phyloP scores from a whole-genome alignment of 2,329 filamentous ascomycete species.

The Purpureocillium takamizusanense region DNA sequence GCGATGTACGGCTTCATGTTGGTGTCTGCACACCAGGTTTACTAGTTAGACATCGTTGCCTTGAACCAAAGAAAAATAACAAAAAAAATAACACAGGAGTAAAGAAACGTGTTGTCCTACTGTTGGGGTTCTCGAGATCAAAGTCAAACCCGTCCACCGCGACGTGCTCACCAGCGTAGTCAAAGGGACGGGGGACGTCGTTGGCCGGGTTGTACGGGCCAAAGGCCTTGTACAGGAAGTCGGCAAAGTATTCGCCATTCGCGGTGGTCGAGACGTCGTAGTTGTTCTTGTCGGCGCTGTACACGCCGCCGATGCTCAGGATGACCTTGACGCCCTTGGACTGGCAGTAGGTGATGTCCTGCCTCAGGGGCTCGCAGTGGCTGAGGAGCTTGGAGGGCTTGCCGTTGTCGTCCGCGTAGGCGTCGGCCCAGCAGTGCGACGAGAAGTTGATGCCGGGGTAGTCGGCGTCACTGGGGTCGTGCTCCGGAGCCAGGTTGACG shows the following conservation, averaged over 20 bases:
- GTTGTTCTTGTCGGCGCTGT: constrained; percentile 15
- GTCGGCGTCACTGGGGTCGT: constrained; percentile 15
- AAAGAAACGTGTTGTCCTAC: too few relatives aligned
- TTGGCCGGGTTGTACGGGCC: constrained; percentile 23
- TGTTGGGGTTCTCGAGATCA: constrained; percentile 25
- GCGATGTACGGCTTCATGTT: constrained; percentile 26
- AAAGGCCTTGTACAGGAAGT: constrained; percentile 28
- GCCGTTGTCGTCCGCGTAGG: constrained; percentile 13
- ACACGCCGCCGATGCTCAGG: constrained; percentile 30
- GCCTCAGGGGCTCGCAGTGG: constrained; percentile 25
- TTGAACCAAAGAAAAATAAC: too few relatives aligned
- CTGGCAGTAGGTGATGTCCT: constrained; percentile 32
- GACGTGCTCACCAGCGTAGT: constrained; percentile 14
- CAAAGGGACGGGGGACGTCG: constrained; percentile 29
- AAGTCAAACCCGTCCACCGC: constrained; percentile 33
- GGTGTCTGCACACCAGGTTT: too few relatives aligned
- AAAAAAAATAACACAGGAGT: too few relatives aligned
- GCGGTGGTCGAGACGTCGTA: constrained; percentile 21
- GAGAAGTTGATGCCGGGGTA: constrained; percentile 31
- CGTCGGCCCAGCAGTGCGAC: constrained; percentile 23
- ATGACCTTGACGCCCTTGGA: constrained; percentile 31
- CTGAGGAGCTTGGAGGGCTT: constrained; percentile 20
- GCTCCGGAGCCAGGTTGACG: constrained; percentile 27
- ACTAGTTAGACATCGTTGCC: too few relatives aligned
- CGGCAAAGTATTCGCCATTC: constrained; percentile 25